A percentile compares a stretch with the other conserved stretches of the same genome.
phyloP scores from a whole-genome alignment of 345 rosid genomes.

The Abelmoschus esculentus region DNA sequence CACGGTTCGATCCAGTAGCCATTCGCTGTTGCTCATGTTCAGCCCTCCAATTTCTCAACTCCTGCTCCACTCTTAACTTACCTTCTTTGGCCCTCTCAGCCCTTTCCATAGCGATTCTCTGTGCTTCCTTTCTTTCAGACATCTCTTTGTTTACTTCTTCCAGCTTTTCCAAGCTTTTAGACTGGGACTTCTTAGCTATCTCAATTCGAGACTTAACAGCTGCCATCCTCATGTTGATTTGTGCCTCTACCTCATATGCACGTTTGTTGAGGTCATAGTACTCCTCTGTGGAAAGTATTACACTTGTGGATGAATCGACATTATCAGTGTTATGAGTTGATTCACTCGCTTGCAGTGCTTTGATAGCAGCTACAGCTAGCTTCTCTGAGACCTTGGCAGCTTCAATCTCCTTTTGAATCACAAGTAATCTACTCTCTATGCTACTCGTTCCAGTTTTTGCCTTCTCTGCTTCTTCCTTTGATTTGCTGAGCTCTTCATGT shows the following conservation, averaged over 20 bases:
- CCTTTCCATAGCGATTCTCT: constrained; percentile 54
- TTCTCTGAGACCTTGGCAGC: constrained; percentile 82
- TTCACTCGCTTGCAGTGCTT: constrained; percentile 82
- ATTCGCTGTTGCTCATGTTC: constrained; percentile 60
- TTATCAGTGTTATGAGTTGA: constrained; percentile 27
- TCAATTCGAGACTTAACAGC: constrained; percentile 65
- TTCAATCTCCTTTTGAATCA: constrained; percentile 75
- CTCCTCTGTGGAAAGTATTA: constrained; percentile 72
- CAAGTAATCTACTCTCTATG: constrained; percentile 58
- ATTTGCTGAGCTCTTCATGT: constrained; percentile 62
- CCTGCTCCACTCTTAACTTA: constrained; percentile 76
- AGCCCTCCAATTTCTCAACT: constrained; percentile 81
- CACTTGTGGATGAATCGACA: constrained; percentile 43
- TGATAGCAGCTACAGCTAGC: constrained; percentile 73
- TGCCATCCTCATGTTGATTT: constrained; percentile 57
- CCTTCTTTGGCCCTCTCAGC: constrained; percentile 87
- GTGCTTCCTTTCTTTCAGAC: constrained; percentile 47
- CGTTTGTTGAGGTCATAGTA: constrained; percentile 78
- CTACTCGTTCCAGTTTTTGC: constrained; percentile 71
- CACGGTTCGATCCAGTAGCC: constrained; percentile 38
- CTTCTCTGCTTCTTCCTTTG: constrained; percentile 74
- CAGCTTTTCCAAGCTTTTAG: constrained; percentile 40
- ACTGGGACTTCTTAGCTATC: constrained; percentile 61
- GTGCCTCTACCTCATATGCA: constrained; percentile 75
- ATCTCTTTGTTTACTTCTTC: constrained; percentile 61